Evolutionary conservation across 2,329 filamentous ascomycete genomes (phyloP).

Genomic region (Neoscytalidium dimidiatum): DNA sequence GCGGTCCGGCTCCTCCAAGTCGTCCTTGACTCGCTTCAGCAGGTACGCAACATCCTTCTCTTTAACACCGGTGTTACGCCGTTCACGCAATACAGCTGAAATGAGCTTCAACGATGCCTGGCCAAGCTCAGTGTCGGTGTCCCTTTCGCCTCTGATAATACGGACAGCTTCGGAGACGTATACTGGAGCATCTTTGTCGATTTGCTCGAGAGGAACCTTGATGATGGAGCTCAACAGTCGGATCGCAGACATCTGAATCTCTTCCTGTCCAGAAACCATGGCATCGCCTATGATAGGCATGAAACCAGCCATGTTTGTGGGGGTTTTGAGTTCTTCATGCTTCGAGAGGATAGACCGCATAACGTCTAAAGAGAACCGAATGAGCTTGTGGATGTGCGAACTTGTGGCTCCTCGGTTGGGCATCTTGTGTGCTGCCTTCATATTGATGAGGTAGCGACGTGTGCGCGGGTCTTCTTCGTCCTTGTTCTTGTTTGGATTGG

Average conservation of each 20-base stretch:
- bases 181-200: slow-evolving; percentile 71
- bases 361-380: slow-evolving; percentile 84
- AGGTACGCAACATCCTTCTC: slow-evolving; percentile 82
- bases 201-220: slow-evolving; percentile 73
- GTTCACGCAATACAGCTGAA: slow-evolving; percentile 80
- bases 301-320: slow-evolving; percentile 80
- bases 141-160: slow-evolving; percentile 73
- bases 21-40: slow-evolving; percentile 77
- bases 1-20: slow-evolving; percentile 88
- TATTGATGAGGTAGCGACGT: slow-evolving; percentile 76
- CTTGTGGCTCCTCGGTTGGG: slow-evolving; percentile 71
- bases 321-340: slow-evolving; percentile 76
- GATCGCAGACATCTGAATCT: slow-evolving; percentile 86
- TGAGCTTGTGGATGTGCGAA: slow-evolving; percentile 83
- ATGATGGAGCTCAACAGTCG: slow-evolving; percentile 82
- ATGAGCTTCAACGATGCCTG: slow-evolving; percentile 89
- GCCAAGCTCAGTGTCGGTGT: slow-evolving; percentile 78
- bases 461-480: slow-evolving; percentile 45
- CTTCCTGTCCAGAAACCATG: slow-evolving; percentile 80
- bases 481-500: slow-evolving; percentile 30
- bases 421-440: slow-evolving; percentile 73
- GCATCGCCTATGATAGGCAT: slow-evolving; percentile 87
- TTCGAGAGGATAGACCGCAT: slow-evolving; percentile 84
- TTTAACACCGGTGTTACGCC: slow-evolving; percentile 73
- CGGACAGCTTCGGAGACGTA: slow-evolving; percentile 85